Evolutionary conservation across 2,329 filamentous ascomycete species (phyloP), one percentile per base, ranked within the genome.

Genomic region (Orbilia blumenaviensis): DNA sequence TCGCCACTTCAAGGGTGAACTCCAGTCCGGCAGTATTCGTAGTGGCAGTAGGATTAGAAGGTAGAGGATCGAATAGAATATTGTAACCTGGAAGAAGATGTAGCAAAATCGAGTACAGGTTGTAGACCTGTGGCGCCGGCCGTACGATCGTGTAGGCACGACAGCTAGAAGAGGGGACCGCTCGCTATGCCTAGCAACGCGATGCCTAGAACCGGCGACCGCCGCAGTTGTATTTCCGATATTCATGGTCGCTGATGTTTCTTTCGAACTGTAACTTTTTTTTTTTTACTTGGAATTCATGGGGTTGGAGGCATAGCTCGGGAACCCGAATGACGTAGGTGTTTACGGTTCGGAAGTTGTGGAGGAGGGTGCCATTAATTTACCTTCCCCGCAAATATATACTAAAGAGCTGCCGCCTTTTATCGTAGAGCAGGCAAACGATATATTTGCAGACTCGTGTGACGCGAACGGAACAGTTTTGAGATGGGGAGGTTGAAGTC

Each of bases 61-160:
- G 23, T 76, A 76, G 23, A 76, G 61, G 8, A 76, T 58, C 25
- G 72, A 21, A 61, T 76, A 76, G 34, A 76, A 76, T n/a, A 76
- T 50, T 1, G 64, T 61, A 52, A 76, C 72, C 34, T 76, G 72
- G 3, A 61, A 60, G 41, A 76, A 7, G 25, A 76, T 69, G 42
- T 56, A 60, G 50, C 64, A 69, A 27, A 76, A 76, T 0, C 72
- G 72, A 10, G 58, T 63, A 50, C 72, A 76, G 9, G 72, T 76
- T 8, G 48, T 66, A 2, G 72, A 44, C 16, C 54, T 44, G 64
- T 56, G 64, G 6, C 44, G 56, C 16, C 72, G 64, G 41, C 23
- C 27, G 18, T 72, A 54, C 23, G 46, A 56, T 4, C 38, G 54
- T 21, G 38, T 58, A 12, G 72, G 72, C 5, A 68, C 71, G 9